Conservation (phyloP, 495 filamentous ascomycete genomes). For the Aspergillus saccharolyticus region DNA sequence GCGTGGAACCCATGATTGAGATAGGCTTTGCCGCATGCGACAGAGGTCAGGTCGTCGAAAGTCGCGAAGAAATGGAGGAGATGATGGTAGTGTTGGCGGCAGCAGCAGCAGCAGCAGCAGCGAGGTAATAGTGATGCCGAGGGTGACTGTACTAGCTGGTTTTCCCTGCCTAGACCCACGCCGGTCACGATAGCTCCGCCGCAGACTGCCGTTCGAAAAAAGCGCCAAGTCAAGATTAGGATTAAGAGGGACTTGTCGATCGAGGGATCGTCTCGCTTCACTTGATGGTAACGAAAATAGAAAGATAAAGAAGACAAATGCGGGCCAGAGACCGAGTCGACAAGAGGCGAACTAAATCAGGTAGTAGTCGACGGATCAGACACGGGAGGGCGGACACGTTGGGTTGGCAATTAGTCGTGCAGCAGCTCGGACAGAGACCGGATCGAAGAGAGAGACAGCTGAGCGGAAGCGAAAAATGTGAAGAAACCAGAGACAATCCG, state of each 20-base stretch:
- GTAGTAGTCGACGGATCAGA: background rate
- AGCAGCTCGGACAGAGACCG: background rate
- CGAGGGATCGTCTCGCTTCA: background rate
- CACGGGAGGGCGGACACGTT: background rate
- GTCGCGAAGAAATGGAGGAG: background rate
- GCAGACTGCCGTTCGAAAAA: conserved; percentile 20
- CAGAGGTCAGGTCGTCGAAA: background rate
- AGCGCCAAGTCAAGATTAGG: background rate
- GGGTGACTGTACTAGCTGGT: conserved; percentile 12
- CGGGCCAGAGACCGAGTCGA: background rate
- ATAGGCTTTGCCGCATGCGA: conserved; percentile 18
- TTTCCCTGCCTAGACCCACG: conserved; percentile 27
- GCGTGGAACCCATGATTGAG: conserved; percentile 53
- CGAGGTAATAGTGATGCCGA: conserved; percentile 7
- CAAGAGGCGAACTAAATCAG: background rate
- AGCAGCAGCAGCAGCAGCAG: too few relatives aligned
- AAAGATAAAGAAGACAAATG: background rate
- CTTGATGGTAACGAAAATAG: background rate
- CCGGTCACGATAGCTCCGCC: conserved; percentile 26
- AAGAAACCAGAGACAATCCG: conserved; percentile 2
- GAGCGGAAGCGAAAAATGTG: background rate
- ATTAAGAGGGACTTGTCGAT: background rate
- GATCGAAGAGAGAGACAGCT: background rate
- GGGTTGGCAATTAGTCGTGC: conserved; percentile 1
- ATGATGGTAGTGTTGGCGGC: too few relatives aligned